phyloP scores from a whole-genome alignment of 768 basidiomycete genomes.

The Lentinula sp. region DNA sequence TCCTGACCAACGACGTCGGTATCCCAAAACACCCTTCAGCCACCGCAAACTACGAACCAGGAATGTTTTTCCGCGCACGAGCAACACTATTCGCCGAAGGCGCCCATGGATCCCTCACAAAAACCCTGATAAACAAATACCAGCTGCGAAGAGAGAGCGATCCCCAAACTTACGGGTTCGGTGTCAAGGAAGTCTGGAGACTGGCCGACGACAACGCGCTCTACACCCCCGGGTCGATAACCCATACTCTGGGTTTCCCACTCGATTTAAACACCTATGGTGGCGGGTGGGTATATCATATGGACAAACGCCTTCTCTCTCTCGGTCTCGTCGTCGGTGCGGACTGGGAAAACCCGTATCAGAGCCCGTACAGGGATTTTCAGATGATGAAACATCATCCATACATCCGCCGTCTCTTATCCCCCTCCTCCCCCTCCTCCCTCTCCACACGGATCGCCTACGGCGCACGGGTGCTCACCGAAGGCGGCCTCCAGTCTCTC shows the following conservation, averaged over 20 bases:
- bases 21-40: constrained; percentile 58
- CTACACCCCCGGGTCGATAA: constrained; percentile 49
- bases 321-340: constrained; percentile 89
- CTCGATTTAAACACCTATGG: constrained; percentile 81
- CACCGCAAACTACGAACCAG: constrained; percentile 92
- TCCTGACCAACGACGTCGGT: constrained; percentile 92
- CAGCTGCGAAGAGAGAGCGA: constrained; percentile 62
- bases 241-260: constrained; percentile 95
- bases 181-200: constrained; percentile 97
- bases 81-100: constrained; percentile 93
- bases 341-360: constrained; percentile 91
- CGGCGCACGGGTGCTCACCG: constrained; percentile 84
- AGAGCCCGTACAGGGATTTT: constrained; percentile 88
- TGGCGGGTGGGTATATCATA: constrained; percentile 93
- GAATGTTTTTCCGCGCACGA: constrained; percentile 92
- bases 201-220: constrained; percentile 31
- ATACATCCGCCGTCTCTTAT: constrained; percentile 76
- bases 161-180: constrained; percentile 94
- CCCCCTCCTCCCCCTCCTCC: constrained; percentile 40
- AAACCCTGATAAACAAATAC: constrained; percentile 71
- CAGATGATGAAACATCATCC: constrained; percentile 98
- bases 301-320: constrained; percentile 86
- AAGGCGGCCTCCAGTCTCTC: constrained; percentile 90
- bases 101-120: constrained; percentile 87
- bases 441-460: constrained; percentile 82